phyloP scores from a whole-genome alignment of 2,329 filamentous ascomycete species.

The Cladobotryum mycophilum region DNA sequence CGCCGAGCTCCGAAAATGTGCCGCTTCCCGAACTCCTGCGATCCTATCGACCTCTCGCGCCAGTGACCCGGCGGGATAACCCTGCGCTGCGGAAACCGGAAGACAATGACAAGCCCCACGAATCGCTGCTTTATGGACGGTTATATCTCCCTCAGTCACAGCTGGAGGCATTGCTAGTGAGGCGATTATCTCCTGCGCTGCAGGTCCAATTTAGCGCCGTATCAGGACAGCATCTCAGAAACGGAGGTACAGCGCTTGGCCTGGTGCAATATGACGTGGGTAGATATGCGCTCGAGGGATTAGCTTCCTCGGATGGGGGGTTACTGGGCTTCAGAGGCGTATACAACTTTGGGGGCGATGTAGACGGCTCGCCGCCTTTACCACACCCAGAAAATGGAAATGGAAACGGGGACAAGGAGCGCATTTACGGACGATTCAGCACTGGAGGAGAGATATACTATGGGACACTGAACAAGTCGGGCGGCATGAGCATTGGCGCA shows the following conservation, averaged over 20 bases:
- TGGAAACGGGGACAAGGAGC: constrained; percentile 42
- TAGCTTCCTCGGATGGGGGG: constrained; percentile 88
- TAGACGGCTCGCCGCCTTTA: constrained; percentile 18
- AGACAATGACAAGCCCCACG: constrained; percentile 28
- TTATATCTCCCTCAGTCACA: constrained; percentile 79
- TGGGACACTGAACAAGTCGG: constrained; percentile 87
- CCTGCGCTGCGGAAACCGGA: constrained; percentile 13
- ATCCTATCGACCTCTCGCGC: constrained; percentile 74
- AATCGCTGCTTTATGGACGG: constrained; percentile 66
- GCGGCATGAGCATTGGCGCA: constrained; percentile 80
- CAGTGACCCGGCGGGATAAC: constrained; percentile 39
- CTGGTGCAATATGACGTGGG: constrained; percentile 77
- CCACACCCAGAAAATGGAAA: constrained; percentile 15
- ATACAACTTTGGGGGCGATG: constrained; percentile 87
- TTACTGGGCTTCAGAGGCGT: constrained; percentile 80
- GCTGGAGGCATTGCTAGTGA: constrained; percentile 78
- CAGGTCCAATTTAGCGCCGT: constrained; percentile 77
- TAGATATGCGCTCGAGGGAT: constrained; percentile 80
- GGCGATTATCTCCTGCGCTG: constrained; percentile 67
- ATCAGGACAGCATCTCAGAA: constrained; percentile 62
- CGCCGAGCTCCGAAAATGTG: constrained; percentile 64
- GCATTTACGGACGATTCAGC: constrained; percentile 75
- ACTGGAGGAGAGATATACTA: constrained; percentile 94
- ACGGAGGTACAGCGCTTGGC: constrained; percentile 69
- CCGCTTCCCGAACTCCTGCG: constrained; percentile 71